Evolutionary conservation across 2,329 filamentous ascomycete genomes (phyloP), one percentile per base, ranked within the genome.

Genomic region (Diaporthe caulivora): DNA sequence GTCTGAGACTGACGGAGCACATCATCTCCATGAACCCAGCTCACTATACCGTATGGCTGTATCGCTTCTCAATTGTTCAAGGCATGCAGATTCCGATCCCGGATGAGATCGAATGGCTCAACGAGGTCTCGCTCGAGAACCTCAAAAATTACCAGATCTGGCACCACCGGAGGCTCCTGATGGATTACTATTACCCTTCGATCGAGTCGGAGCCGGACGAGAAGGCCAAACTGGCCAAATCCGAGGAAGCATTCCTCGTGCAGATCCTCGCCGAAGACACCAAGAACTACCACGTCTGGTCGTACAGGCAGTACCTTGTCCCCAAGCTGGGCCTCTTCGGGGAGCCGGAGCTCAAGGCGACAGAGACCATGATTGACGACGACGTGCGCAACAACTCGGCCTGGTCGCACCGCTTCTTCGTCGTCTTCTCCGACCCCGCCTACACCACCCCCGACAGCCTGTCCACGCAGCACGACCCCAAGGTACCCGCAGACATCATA

Each of bases 61-160:
- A 97, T 86, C 93, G 97, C 75, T 95, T 95, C 77, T 91, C 92
- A 79, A 93, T 93, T 70, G 84, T 98, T 64, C 89, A 92, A 76
- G 87, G 90, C 3, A 86, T 97, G 34, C 83, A 89, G 62, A 87
- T 92, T 62, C 85, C 92, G 71, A 86, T 97, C 57, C 83, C 86
- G 2, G 88, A 92, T 74, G 97, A 99, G 83, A 87, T 98, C 60
- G 85, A 86, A 55, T 99, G 96, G 95, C 87, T 99, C 68, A 97
- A 98, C 83, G 86, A 91, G 15, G 91, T 97, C 37, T 94, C 96
- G 15, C 86, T 97, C 69, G 87, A 90, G 72, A 93, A 98, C 81
- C 91, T 97, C 79, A 99, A 99, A 84, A 99, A 98, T 85, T 99
- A 99, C 85, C 97, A 99, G 84, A 99, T 99, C 82, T 99, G 97